Evolutionary conservation across 164 flowering plant species (phyloP).

Genomic region (Stephania japonica): DNA sequence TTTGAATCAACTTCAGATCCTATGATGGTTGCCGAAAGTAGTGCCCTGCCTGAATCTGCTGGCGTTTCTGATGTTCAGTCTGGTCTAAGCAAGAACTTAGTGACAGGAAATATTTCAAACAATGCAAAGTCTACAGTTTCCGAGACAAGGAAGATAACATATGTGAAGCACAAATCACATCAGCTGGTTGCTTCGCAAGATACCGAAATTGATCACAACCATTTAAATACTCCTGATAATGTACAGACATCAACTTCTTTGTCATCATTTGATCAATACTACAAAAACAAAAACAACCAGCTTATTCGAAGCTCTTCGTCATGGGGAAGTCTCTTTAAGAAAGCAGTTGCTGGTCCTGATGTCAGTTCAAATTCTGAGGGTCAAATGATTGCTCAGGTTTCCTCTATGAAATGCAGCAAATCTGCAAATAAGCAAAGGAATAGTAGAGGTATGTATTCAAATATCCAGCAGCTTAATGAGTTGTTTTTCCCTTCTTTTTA

Average conservation of each 20-base stretch:
- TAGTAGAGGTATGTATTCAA: conserved; percentile 35
- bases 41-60: conserved; percentile 14
- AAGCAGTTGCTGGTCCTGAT: conserved; percentile 16
- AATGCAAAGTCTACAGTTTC: conserved; percentile 26
- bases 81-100: conserved; percentile 20
- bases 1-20: conserved; percentile 21
- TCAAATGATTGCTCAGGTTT: conserved; percentile 20
- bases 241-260: conserved; percentile 13
- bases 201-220: conserved; percentile 16
- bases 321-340: conserved; percentile 25
- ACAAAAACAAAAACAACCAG: conserved; percentile 73
- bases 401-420: conserved; percentile 22
- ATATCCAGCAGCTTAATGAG: neutral
- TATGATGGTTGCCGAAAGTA: conserved; percentile 14
- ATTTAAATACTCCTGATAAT: conserved; percentile 29
- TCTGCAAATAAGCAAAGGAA: conserved; percentile 27
- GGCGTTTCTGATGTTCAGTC: conserved; percentile 29
- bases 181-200: conserved; percentile 65
- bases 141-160: conserved; percentile 29
- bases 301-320: conserved; percentile 49
- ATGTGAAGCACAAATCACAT: conserved; percentile 63
- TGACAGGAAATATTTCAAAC: conserved; percentile 22
- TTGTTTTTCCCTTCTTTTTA: neutral
- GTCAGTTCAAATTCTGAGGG: conserved; percentile 29
- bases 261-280: conserved; percentile 44